phyloP scores from a whole-genome alignment of 805 yeast genomes.

The Candida orba region DNA sequence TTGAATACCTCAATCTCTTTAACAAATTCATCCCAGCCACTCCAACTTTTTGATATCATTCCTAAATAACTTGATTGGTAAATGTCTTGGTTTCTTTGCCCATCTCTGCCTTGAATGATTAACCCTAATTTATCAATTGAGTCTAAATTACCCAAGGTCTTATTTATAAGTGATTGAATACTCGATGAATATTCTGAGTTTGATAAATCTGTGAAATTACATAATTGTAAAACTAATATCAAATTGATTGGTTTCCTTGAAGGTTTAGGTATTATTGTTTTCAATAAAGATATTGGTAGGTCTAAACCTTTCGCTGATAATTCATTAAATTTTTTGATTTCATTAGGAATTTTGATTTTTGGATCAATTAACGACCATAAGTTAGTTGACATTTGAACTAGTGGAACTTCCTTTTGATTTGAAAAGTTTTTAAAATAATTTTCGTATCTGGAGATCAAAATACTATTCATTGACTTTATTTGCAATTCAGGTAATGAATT shows the following conservation, averaged over 20 bases:
- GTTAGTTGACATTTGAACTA: constrained; percentile 44
- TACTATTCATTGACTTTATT: constrained; percentile 24
- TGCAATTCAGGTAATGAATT: constrained; percentile 39
- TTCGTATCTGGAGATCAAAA: constrained; percentile 37
- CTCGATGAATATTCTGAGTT: constrained; percentile 25
- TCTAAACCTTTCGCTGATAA: constrained; percentile 32
- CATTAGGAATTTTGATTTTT: constrained; percentile 29
- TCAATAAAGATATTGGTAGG: constrained; percentile 33
- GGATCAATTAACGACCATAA: constrained; percentile 37
- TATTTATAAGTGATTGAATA: constrained; percentile 23
- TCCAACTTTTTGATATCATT: constrained; percentile 37
- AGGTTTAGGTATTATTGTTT: constrained; percentile 34
- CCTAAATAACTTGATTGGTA: constrained; percentile 40
- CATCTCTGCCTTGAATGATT: constrained; percentile 40
- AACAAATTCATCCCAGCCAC: constrained; percentile 40
- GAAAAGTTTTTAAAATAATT: constrained; percentile 19
- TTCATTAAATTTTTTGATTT: constrained; percentile 31
- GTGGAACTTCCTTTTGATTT: constrained; percentile 20
- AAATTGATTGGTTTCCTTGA: constrained; percentile 34
- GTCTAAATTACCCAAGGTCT: constrained; percentile 25
- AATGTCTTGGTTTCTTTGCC: constrained; percentile 27
- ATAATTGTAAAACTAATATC: constrained; percentile 35
- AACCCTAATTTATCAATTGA: constrained; percentile 39
- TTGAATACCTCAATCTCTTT: constrained; percentile 27
- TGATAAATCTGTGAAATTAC: constrained; percentile 23